Base-by-base conservation (phyloP, 495 filamentous ascomycete genomes). In the Cudoniella acicularis region DNA sequence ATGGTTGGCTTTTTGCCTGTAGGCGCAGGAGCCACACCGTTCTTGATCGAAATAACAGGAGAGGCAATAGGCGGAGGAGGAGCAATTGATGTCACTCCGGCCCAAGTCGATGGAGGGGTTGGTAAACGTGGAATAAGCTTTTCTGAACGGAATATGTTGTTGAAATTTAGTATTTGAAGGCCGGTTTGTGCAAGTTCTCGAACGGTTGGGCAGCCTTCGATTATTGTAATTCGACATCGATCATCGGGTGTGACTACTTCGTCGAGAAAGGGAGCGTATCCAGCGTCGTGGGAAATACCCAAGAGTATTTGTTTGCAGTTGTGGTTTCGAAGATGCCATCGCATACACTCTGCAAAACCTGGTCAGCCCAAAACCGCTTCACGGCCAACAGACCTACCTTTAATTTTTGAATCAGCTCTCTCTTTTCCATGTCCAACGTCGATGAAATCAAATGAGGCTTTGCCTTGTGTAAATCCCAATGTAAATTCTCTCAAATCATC, bases 221-320 rank as follows among this genome's bases (percentile, higher is more conserved):
- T 70, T 11, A 96, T 73, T 2, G 86, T 88, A 27, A 95, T 77
- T n/a, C 78, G 73, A 13, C 76, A 73, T 27, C 80, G 77, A 40
- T 78, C 69, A 2, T 73, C 72, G 51, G 86, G 81, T 43, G 74
- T 73, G 49, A 82, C 70, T 42, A 85, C 76, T 60, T 90, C 77
- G 63, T 86, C 83, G n/a, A 96, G 71, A 56, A 87, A 79, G 1
- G 83, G 77, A 22, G 81, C 83, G 69, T 91, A 95, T 30, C 83
- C 82, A 56, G 83, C 81, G 69, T 92, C 87, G 59, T 90, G 87
- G 20, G 87, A 88, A 60, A 90, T 86, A 11, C 90, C 91, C 46
- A 96, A 75, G 49, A 92, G 73, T 43, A 95, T 85, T 59, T 92
- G 89, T 64, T 87, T 88, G 72, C 91, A 95, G 69, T 91, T 88